Evolutionary conservation across 345 rosid species (phyloP).

Genomic region (Dipteronia dyeriana): DNA sequence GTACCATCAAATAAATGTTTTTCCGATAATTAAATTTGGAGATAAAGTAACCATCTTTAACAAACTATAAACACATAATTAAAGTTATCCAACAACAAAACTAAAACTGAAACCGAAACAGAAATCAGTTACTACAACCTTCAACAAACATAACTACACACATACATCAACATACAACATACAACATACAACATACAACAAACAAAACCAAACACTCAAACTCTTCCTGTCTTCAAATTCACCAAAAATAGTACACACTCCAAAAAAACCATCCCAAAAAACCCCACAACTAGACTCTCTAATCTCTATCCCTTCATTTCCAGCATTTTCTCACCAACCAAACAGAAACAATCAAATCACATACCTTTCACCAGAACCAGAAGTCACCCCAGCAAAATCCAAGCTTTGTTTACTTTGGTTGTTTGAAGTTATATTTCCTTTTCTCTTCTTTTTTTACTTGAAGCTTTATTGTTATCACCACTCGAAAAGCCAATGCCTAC

Average conservation of each 20-base stretch:
- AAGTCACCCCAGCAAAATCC: not conserved
- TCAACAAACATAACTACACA: constrained; percentile 35
- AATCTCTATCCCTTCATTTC: constrained; percentile 15
- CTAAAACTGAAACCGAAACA: constrained; percentile 17
- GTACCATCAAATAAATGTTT: not conserved
- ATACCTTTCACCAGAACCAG: constrained; percentile 25
- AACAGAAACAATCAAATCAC: constrained; percentile 12
- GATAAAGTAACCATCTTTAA: constrained; percentile 12
- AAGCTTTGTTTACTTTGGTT: not conserved
- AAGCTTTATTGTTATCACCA: not conserved
- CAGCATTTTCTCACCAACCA: constrained; percentile 29
- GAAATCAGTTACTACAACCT: constrained; percentile 34
- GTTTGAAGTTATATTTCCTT: not conserved
- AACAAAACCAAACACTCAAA: constrained; percentile 3
- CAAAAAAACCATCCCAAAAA: not conserved
- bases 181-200: constrained; percentile 5
- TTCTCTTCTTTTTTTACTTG: not conserved
- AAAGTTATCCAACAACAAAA: constrained; percentile 12
- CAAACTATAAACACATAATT: constrained; percentile 18
- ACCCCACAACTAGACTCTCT: constrained; percentile 26
- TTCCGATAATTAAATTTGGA: constrained; percentile 11
- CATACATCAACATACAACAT: constrained; percentile 9
- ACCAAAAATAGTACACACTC: not conserved
- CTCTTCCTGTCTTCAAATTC: not conserved
- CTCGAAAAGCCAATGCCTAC: constrained; percentile 3